Base-by-base conservation (phyloP, 2,329 filamentous ascomycete species). In the Sclerotinia sclerotiorum region DNA sequence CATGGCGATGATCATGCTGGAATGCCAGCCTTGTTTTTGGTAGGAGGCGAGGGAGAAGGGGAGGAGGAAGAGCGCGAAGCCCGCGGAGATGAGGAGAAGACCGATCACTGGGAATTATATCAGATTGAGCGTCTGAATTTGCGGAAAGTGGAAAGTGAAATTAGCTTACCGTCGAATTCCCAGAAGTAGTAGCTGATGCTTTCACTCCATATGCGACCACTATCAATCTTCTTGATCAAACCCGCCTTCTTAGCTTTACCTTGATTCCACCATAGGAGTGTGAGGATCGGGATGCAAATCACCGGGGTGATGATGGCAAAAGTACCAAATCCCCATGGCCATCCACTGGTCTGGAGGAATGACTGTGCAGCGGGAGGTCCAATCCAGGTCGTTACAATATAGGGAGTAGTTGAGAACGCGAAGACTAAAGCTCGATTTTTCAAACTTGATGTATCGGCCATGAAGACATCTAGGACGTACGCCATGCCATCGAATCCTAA, bases 251-350 rank as follows among this genome's bases (percentile, higher is more conserved):
- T 80, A 5, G 90, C 90, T 75, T 88, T 89, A 65, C 79, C 80
- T 70, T 88, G 83, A 74, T 90, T 88, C 27, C 55, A 62, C 57
- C 70, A 73, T n/a, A 79, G 68, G 13, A 90, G 79, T 19, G 81
- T 74, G 48, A 85, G 84, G n/a, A 92, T 80, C 0, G 90, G 90
- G n/a, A 87, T 70, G 39, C 84, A 85, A 56, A 89, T 82, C 54
- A 84, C 78, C 1, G 89, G 88, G 4, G 87, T 80, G 69, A 91
- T 82, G 72, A 92, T 87, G 54, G 85, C 82, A 78, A 90, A 91
- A 71, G 84, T 82, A 49, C 88, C 89, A 74, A 88, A 91, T 1
- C 83, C 88, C 89, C 89, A 92, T 51, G 87, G 84, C 85, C 86
- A 91, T 58, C 84, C 86, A 10, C 83, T 80, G 3, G 83, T 79